Percentiles rank a stretch among this genome's conserved stretches.
These are phyloP conservation scores for Yarrowia sp. DNA, from an alignment of 805 yeast genomes.

Conservation along the genomic window DNA sequence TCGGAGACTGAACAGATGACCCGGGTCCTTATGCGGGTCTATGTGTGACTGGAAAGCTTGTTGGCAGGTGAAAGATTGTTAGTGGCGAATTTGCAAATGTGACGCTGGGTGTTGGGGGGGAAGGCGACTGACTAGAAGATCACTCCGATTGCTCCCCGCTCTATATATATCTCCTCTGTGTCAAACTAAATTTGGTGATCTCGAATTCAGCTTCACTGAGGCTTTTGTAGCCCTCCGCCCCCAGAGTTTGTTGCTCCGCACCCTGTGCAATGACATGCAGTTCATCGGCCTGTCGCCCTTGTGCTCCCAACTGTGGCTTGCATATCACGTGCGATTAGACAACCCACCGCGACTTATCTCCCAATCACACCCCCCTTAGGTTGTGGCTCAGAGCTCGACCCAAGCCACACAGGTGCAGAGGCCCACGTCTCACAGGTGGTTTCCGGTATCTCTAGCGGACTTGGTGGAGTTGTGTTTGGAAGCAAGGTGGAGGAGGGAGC, in stretches of 20 bases:
- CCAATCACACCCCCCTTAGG: slow-evolving; percentile 20
- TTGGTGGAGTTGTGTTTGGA: slow-evolving; percentile 28
- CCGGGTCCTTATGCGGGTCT: slow-evolving; percentile 33
- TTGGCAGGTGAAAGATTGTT: slow-evolving; percentile 27
- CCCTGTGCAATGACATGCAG: slow-evolving; percentile 19
- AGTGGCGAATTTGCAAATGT: slow-evolving; percentile 5
- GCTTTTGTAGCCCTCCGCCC: slow-evolving; percentile 7
- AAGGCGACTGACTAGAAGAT: too few relatives aligned
- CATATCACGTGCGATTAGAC: slow-evolving; percentile 37
- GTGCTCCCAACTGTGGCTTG: slow-evolving; percentile 29
- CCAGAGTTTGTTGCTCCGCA: slow-evolving; percentile 27
- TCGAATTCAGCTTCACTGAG: neutral
- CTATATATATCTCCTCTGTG: too few relatives aligned
- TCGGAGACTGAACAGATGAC: slow-evolving; percentile 21
- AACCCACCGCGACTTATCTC: neutral
- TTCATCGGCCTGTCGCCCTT: slow-evolving; percentile 20
- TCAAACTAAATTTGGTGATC: too few relatives aligned
- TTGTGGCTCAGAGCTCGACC: slow-evolving; percentile 25
- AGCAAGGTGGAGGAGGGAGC: slow-evolving; percentile 17
- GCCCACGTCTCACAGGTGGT: slow-evolving; percentile 1
- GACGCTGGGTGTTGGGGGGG: too few relatives aligned
- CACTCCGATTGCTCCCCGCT: too few relatives aligned
- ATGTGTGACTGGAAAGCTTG: slow-evolving; percentile 23
- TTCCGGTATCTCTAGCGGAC: neutral
- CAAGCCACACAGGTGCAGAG: slow-evolving; percentile 30